Evolutionary conservation across 1,284 basidiomycete genomes (phyloP).

Genomic region (Cerioporus squamosus): DNA sequence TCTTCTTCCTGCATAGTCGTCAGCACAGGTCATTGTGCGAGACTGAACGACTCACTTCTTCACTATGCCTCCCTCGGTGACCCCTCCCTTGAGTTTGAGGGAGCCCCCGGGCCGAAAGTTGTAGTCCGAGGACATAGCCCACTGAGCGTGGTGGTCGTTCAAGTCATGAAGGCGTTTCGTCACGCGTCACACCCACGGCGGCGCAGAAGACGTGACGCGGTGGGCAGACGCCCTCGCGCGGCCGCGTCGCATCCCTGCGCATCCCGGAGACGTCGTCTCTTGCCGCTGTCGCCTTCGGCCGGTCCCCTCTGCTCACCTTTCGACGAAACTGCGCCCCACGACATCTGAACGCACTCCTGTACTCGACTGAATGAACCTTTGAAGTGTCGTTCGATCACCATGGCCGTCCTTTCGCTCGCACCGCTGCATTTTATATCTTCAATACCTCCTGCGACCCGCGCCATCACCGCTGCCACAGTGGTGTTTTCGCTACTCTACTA

Average conservation of each 20-base stretch:
- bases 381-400: constrained; percentile 33
- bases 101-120: constrained; percentile 85
- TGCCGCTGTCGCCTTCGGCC: neutral
- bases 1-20: constrained; percentile 89
- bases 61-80: constrained; percentile 71
- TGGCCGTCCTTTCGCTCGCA: constrained; percentile 73
- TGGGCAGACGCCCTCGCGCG: constrained; percentile 2
- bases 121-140: constrained; percentile 75
- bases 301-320: neutral
- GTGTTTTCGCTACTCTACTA: constrained; percentile 66
- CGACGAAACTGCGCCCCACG: too few relatives aligned
- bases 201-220: constrained; percentile 21
- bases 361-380: constrained; percentile 11
- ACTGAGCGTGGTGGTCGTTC: constrained; percentile 25
- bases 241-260: neutral
- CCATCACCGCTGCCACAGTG: constrained; percentile 74
- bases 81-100: constrained; percentile 89
- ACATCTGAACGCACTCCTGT: neutral
- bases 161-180: constrained; percentile 27
- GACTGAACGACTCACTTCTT: constrained; percentile 71
- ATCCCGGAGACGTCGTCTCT: neutral
- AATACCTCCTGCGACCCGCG: constrained; percentile 80
- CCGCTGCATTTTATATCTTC: constrained; percentile 70
- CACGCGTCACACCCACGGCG: constrained; percentile 28
- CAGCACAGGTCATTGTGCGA: constrained; percentile 18